These are phyloP conservation scores for Cyphellophora europaea DNA, from an alignment of 2,329 filamentous ascomycete species.

Conservation along the genomic window DNA sequence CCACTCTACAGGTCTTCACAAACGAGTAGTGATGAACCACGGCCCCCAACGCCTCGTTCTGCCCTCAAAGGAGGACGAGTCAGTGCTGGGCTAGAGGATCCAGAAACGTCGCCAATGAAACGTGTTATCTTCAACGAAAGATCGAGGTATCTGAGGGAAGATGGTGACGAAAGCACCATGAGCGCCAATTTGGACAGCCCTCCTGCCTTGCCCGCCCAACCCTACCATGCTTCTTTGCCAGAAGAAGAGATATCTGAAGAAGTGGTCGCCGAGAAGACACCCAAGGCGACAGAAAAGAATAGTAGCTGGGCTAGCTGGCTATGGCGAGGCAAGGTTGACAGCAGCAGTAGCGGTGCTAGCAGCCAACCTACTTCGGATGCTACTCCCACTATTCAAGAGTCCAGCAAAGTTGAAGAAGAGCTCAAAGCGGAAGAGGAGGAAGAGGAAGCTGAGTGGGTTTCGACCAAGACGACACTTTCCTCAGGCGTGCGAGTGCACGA, in stretches of 20 bases:
- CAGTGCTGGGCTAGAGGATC: conserved; percentile 1
- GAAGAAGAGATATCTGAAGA: not conserved
- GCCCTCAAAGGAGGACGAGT: conserved; percentile 17
- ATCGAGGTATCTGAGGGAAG: conserved; percentile 15
- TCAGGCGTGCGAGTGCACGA: no score
- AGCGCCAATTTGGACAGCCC: conserved; percentile 12
- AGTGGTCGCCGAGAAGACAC: not conserved
- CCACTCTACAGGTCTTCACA: no score
- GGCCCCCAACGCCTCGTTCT: conserved; percentile 17
- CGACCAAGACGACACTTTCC: no score
- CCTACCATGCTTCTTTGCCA: no score
- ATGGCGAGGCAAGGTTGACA: conserved; percentile 5
- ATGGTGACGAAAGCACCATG: conserved; percentile 18
- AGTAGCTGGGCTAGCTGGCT: conserved; percentile 8
- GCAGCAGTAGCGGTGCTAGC: not conserved
- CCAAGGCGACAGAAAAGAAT: conserved; percentile 1
- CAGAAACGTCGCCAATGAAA: conserved; percentile 7
- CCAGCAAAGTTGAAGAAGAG: no score
- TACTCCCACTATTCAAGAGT: no score
- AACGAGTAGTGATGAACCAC: conserved; percentile 2
- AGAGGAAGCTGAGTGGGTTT: no score
- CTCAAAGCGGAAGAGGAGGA: no score
- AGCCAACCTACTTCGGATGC: not conserved
- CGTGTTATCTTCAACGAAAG: conserved; percentile 15
- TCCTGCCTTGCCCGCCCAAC: no score